phyloP scores from a whole-genome alignment of 805 yeast genomes.

The Myxozyma sirexii region DNA sequence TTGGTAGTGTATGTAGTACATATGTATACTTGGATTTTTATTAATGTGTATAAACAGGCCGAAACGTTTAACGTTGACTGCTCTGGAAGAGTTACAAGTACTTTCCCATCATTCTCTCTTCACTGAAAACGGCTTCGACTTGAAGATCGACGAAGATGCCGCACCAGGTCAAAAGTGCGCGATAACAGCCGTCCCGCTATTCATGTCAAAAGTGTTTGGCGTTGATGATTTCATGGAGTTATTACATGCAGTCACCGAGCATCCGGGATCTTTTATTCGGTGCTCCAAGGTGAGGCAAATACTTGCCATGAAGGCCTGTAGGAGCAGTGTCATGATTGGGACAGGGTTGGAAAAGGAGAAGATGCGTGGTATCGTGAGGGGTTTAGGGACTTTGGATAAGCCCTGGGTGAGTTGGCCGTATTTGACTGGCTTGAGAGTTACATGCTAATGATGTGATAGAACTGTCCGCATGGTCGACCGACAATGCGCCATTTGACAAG shows the following conservation, averaged over 20 bases:
- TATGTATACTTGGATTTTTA: not conserved
- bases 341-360: slow-evolving; percentile 57
- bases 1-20: slow-evolving; percentile 50
- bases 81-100: slow-evolving; percentile 76
- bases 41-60: slow-evolving; percentile 41
- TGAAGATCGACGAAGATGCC: slow-evolving; percentile 53
- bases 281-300: slow-evolving; percentile 80
- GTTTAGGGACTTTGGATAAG: slow-evolving; percentile 72
- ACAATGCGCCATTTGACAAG: slow-evolving; percentile 89
- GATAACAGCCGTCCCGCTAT: slow-evolving; percentile 68
- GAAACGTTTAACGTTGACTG: slow-evolving; percentile 60
- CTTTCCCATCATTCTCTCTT: slow-evolving; percentile 62
- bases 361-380: slow-evolving; percentile 70
- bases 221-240: slow-evolving; percentile 72
- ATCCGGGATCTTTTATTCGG: slow-evolving; percentile 52
- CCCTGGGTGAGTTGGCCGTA: slow-evolving; percentile 79
- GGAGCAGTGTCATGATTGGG: slow-evolving; percentile 94
- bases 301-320: slow-evolving; percentile 94
- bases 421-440: not conserved
- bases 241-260: slow-evolving; percentile 64
- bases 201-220: slow-evolving; percentile 69
- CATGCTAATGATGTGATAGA: slow-evolving; percentile 32
- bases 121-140: slow-evolving; percentile 74
- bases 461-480: slow-evolving; percentile 94
- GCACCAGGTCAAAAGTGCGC: slow-evolving; percentile 60